Conservation (phyloP, 331 rosid species). For the Malus hybrid region DNA sequence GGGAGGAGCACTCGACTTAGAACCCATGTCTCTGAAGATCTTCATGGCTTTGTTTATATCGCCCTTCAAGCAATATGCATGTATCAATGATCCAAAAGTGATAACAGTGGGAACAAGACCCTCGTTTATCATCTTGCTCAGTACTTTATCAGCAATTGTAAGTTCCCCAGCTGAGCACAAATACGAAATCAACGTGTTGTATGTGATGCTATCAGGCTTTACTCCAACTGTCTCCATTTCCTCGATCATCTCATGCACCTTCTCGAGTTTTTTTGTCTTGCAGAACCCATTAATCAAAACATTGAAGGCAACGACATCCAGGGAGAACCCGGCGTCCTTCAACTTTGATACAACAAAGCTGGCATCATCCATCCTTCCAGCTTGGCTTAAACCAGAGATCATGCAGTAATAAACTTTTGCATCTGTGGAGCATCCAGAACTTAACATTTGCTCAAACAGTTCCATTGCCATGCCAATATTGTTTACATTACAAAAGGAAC, state of each 20-base stretch:
- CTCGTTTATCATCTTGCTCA: slow-evolving; percentile 49
- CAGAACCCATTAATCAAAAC: slow-evolving; percentile 60
- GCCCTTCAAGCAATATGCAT: slow-evolving; percentile 52
- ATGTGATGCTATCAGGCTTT: slow-evolving; percentile 58
- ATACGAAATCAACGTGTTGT: slow-evolving; percentile 60
- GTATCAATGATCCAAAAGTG: slow-evolving; percentile 64
- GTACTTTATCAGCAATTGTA: slow-evolving; percentile 22
- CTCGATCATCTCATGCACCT: slow-evolving; percentile 41
- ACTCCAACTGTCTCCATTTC: slow-evolving; percentile 61
- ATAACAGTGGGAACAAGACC: slow-evolving; percentile 50
- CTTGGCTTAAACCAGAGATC: slow-evolving; percentile 64
- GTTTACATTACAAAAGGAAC: slow-evolving; percentile 63
- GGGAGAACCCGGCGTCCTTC: slow-evolving; percentile 60
- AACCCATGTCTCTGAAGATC: slow-evolving; percentile 46
- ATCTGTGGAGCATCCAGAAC: slow-evolving; percentile 49
- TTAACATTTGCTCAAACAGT: slow-evolving; percentile 49
- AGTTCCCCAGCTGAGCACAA: slow-evolving; percentile 52
- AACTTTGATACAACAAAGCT: slow-evolving; percentile 42
- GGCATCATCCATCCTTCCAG: slow-evolving; percentile 84
- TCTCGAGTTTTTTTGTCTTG: slow-evolving; percentile 47
- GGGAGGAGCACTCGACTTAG: slow-evolving; percentile 48
- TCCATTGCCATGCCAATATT: slow-evolving; percentile 59
- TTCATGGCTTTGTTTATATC: slow-evolving; percentile 42
- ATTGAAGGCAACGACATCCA: slow-evolving; percentile 55
- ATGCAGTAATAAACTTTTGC: slow-evolving; percentile 52